phyloP scores from a whole-genome alignment of 805 yeast species.

The Metschnikowia shivogae region DNA sequence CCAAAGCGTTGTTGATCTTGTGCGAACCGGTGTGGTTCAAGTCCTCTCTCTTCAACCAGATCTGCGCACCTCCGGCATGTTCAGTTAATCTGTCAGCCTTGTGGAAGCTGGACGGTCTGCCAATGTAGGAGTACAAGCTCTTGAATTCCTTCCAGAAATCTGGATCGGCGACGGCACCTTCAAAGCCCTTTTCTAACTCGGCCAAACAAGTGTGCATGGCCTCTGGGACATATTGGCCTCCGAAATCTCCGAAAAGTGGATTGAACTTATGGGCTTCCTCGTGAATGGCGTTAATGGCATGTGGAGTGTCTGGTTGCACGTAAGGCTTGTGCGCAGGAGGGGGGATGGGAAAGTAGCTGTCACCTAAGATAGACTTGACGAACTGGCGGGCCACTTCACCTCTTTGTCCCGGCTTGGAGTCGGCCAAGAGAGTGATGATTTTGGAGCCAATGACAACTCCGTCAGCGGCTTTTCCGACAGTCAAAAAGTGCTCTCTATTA shows the following conservation, averaged over 20 bases:
- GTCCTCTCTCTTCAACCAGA: constrained; percentile 98
- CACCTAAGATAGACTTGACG: constrained; percentile 65
- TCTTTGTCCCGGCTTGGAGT: constrained; percentile 57
- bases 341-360: constrained; percentile 35
- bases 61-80: constrained; percentile 84
- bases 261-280: constrained; percentile 63
- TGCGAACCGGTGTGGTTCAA: constrained; percentile 87
- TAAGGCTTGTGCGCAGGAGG: constrained; percentile 23
- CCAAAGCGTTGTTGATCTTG: constrained; percentile 79
- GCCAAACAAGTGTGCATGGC: constrained; percentile 85
- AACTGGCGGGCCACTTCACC: constrained; percentile 61
- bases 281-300: constrained; percentile 35
- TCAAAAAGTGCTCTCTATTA: constrained; percentile 82
- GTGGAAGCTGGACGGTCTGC: constrained; percentile 93
- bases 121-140: constrained; percentile 83
- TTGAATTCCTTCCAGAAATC: constrained; percentile 90
- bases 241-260: constrained; percentile 88
- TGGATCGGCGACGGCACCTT: constrained; percentile 84
- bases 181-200: constrained; percentile 86
- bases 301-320: constrained; percentile 15
- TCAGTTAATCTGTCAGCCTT: constrained; percentile 86
- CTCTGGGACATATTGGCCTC: constrained; percentile 99
- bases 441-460: constrained; percentile 97
- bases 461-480: constrained; percentile 78
- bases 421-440: constrained; percentile 65